These are phyloP conservation scores for Didymella pinodella DNA, from an alignment of 2,329 filamentous ascomycete species.

Conservation along the genomic window DNA sequence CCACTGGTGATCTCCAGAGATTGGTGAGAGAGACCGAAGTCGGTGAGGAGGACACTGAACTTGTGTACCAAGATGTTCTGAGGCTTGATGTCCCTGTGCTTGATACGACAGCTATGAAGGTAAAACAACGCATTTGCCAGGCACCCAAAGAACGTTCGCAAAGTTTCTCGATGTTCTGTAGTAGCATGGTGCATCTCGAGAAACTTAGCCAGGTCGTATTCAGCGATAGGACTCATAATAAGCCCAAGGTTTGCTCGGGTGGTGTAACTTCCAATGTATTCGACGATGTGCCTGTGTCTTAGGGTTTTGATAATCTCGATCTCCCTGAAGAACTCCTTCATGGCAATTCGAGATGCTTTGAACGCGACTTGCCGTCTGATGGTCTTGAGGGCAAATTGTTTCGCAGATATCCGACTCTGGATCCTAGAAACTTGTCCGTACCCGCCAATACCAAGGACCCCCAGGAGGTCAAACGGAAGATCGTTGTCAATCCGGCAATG, in stretches of 20 bases:
- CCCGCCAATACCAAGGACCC: constrained; percentile 32
- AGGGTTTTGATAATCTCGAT: constrained; percentile 37
- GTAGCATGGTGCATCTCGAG: not conserved
- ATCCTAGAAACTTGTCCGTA: constrained; percentile 38
- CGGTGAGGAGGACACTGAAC: constrained; percentile 21
- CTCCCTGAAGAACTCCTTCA: constrained; percentile 36
- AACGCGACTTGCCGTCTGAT: constrained; percentile 29
- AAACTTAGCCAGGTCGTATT: constrained; percentile 24
- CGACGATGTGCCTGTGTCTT: constrained; percentile 19
- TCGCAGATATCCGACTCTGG: constrained; percentile 21
- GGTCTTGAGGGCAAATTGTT: constrained; percentile 43
- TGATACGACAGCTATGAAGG: constrained; percentile 24
- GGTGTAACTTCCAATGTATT: not conserved
- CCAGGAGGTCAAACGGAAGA: not conserved
- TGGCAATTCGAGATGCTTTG: constrained; percentile 19
- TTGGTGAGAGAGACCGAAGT: constrained; percentile 28
- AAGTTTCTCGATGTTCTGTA: not conserved
- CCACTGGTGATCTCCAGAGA: constrained; percentile 24
- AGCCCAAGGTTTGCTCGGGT: not conserved
- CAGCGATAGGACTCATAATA: constrained; percentile 9
- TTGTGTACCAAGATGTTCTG: constrained; percentile 26
- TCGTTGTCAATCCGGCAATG: not conserved
- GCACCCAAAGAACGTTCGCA: constrained; percentile 27
- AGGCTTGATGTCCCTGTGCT: constrained; percentile 32
- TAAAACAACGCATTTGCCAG: constrained; percentile 25